Percentiles rank a stretch among this genome's conserved stretches.
phyloP scores from a whole-genome alignment of 2,329 filamentous ascomycete species.

The Talaromyces albobiverticillius region DNA sequence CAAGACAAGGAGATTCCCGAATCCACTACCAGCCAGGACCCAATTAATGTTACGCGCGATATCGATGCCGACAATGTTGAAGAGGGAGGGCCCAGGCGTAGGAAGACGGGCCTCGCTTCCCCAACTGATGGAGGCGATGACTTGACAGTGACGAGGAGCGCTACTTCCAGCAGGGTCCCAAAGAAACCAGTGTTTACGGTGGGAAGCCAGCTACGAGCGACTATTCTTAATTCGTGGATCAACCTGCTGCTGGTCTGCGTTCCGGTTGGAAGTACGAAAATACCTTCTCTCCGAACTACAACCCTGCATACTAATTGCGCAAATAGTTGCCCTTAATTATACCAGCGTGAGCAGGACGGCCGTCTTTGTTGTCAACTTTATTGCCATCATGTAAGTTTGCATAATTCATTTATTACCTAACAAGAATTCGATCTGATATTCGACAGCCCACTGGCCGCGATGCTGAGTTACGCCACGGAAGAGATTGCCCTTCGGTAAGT shows the following conservation, averaged over 20 bases:
- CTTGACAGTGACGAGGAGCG: conserved; percentile 14
- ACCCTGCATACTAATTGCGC: not conserved
- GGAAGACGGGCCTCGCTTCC: conserved; percentile 19
- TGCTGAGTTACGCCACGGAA: conserved; percentile 86
- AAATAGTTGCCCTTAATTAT: conserved; percentile 66
- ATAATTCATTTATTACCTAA: too few relatives aligned
- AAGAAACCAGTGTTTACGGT: conserved; percentile 36
- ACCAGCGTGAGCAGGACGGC: conserved; percentile 57
- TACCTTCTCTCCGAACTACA: conserved; percentile 12
- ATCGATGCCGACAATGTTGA: conserved; percentile 17
- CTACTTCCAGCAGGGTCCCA: conserved; percentile 12
- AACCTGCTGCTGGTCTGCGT: conserved; percentile 77
- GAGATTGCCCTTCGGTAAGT: conserved; percentile 64
- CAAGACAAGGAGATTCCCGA: conserved; percentile 3
- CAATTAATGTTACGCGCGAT: conserved; percentile 22
- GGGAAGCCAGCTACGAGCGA: conserved; percentile 55
- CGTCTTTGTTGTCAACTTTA: conserved; percentile 86
- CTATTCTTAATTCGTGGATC: conserved; percentile 79
- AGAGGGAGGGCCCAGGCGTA: conserved; percentile 6
- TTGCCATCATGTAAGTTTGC: conserved; percentile 75
- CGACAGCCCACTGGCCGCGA: conserved; percentile 67
- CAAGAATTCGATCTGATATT: not conserved
- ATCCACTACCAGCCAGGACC: conserved; percentile 22
- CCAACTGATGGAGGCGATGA: conserved; percentile 17
- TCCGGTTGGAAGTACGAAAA: conserved; percentile 62